A percentile compares a stretch with the other conserved stretches of the same genome.
Conservation (phyloP, 768 basidiomycete species). For the Suillus weaverae region DNA sequence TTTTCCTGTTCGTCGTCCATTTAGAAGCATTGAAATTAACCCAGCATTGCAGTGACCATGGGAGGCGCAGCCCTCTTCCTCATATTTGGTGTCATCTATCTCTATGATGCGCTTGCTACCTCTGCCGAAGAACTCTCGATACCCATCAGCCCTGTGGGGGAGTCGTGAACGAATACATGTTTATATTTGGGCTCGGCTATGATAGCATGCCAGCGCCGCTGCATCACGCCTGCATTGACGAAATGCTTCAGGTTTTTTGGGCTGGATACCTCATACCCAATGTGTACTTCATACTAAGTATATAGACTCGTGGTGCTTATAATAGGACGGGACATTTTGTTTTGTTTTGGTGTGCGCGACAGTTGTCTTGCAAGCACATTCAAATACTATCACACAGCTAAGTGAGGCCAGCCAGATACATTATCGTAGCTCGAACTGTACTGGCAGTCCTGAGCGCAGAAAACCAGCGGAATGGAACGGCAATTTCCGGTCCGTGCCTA, state of each 20-base stretch:
- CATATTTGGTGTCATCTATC: conserved; percentile 79
- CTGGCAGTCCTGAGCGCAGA: too few relatives aligned
- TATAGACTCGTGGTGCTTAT: not conserved
- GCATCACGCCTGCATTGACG: not conserved
- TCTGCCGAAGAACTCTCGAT: conserved; percentile 23
- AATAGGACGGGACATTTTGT: not conserved
- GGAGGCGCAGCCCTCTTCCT: conserved; percentile 84
- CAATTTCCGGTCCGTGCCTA: not conserved
- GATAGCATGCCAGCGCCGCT: not conserved
- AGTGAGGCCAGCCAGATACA: not conserved
- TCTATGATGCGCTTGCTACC: conserved; percentile 56
- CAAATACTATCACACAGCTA: not conserved
- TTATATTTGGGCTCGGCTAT: not conserved
- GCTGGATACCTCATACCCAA: not conserved
- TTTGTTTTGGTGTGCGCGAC: not conserved
- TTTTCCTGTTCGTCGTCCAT: conserved; percentile 55
- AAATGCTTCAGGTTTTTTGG: not conserved
- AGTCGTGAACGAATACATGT: not conserved
- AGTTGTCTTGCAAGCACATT: not conserved
- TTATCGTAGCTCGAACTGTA: too few relatives aligned
- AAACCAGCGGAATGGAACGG: too few relatives aligned
- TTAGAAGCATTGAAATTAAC: not conserved
- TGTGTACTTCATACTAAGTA: not conserved
- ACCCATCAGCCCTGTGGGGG: conserved; percentile 2
- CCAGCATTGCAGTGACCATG: conserved; percentile 63